Base-by-base conservation (phyloP, 2,329 filamentous ascomycete genomes). In the Calonectria multiphialidica region DNA sequence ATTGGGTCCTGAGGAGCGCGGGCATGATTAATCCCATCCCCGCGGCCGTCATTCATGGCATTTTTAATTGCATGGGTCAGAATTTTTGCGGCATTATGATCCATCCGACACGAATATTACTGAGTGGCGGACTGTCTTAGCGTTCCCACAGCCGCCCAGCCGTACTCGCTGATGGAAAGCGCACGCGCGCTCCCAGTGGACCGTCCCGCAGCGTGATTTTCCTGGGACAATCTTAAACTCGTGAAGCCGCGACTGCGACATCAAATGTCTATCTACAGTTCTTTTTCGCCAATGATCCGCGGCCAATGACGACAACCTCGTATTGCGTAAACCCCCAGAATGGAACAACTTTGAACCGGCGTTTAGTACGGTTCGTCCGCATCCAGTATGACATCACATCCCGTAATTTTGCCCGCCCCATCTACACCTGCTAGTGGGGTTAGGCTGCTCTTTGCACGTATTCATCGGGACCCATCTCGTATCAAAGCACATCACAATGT, bases 271-370 rank as follows among this genome's bases (percentile, higher is more conserved):
- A 18, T 23, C 8, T 25, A 18, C 21, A 40, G n/a, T n/a, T 15
- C 16, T 8, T 6, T 9, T 21, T 40, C 35, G 3, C 53, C 53
- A 59, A 40, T 59, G 5, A 12, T 15, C 25, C 33, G 23, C 33
- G 23, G 5, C 35, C 15, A 37, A 40, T 18, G 21, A 40, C 35
- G 35, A 40, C n/a, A 16, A 15, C 25, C 15, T 50, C 47, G 6
- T 40, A 63, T 21, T 25, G 47, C 1, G 7, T 47, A 23, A 7
- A 44, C 30, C 63, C 63, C 5, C 10, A 28, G 18, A 15, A 70
- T 74, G 76, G 76, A 78, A 78, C 63, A 78, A 75, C 69, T 10
- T 78, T 78, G 55, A 9, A 53, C 76, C 76, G 76, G 23, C 12
- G 23, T 21, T 10, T 15, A 21, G 21, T 30, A 16, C 15, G 16